Base-by-base conservation (phyloP, 1,284 basidiomycete genomes). In the Salmacisia buchloeana region DNA sequence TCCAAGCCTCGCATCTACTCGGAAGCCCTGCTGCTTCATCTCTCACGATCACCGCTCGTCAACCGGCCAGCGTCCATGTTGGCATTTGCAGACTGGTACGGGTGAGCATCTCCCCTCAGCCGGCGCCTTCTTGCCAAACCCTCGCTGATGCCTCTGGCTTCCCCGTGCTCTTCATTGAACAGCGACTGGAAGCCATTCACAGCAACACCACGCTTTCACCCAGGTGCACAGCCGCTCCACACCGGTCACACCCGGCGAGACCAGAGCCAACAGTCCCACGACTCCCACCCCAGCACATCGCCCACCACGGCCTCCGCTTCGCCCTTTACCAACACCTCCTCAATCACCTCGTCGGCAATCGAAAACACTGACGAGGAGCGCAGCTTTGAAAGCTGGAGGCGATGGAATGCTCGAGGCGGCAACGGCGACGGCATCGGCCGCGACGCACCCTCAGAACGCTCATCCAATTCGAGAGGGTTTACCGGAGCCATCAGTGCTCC, bases 31-130 rank as follows among this genome's bases (percentile, higher is more conserved):
- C 12, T 54, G 10, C 49, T 54, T 18, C 49, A 54, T 33, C 49
- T 54, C 49, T 54, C 49, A 3, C 49, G 49, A n/a, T 54, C 49
- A n/a, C 49, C 49, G 9, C 49, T 54, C 27, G 29, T 54, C 27
- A 10, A 18, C 13, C 25, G 29, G 9, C 49, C 49, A 15, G 15
- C 49, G 6, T 31, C 49, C 29, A 54, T 54, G 49, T 15, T 54
- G 9, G 29, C 49, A 18, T 29, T 54, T 18, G 25, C 49, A 12
- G 49, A 54, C 29, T 54, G 49, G 49, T 54, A 29, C 29, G 49
- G 49, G 49, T 54, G 21, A 54, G 49, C 21, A 13, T 27, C 27
- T 33, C 29, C 49, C 6, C 9, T 33, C 29, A 33, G 29, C 29
- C 41, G 6, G 7, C 6, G 12, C 23, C 41, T 9, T 43, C 3